Percentiles rank a stretch among this genome's conserved stretches.
Evolutionary conservation across 495 filamentous ascomycete species (phyloP).

Genomic region (Immersiella caudata): DNA sequence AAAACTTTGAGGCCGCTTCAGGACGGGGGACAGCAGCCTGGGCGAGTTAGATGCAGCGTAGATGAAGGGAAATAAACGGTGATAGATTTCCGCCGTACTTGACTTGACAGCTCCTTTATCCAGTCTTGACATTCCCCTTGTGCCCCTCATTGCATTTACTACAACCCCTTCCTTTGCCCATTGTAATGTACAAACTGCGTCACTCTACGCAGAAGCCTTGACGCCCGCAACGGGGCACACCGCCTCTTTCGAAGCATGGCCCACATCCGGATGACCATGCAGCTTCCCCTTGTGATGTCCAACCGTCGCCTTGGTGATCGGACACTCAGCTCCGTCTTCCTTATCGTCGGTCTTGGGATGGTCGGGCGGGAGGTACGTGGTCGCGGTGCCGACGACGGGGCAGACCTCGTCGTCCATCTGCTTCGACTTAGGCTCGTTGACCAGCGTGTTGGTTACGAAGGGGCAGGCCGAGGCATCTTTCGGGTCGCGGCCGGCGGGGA

Average conservation of each 20-base stretch:
- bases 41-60: not conserved
- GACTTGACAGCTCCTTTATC: no score
- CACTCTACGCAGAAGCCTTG: slow-evolving; percentile 15
- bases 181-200: not conserved
- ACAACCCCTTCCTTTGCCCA: no score
- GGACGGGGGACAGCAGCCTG: slow-evolving; percentile 42
- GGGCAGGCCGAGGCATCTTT: slow-evolving; percentile 51
- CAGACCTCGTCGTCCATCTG: slow-evolving; percentile 53
- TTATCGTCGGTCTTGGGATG: slow-evolving; percentile 48
- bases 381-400: slow-evolving; percentile 51
- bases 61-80: not conserved
- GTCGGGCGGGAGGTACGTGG: slow-evolving; percentile 48
- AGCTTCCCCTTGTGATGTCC: slow-evolving; percentile 52
- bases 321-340: slow-evolving; percentile 50
- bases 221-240: slow-evolving; percentile 49
- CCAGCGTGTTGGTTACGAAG: slow-evolving; percentile 37
- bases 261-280: slow-evolving; percentile 42
- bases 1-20: slow-evolving; percentile 48
- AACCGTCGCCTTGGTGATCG: slow-evolving; percentile 52
- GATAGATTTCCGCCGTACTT: not conserved
- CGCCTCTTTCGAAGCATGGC: slow-evolving; percentile 30
- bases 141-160: no score
- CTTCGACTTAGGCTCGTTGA: slow-evolving; percentile 47
- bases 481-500: slow-evolving; percentile 32
- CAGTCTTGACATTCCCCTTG: no score